phyloP scores from a whole-genome alignment of 768 basidiomycete genomes.

The Amanita muscaria region DNA sequence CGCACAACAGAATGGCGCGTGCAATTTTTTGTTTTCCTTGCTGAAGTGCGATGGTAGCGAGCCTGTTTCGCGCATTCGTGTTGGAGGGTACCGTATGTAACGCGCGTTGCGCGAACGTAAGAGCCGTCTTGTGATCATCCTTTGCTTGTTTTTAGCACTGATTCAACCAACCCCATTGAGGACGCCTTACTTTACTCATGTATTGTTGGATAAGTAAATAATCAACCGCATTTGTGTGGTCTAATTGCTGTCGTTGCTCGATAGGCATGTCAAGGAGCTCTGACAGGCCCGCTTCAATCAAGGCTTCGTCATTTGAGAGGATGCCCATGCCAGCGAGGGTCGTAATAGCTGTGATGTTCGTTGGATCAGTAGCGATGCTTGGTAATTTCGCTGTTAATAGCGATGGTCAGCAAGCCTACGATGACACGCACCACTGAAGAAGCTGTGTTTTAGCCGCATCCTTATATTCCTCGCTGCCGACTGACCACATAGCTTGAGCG shows the following conservation, averaged over 20 bases:
- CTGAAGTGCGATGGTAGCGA: conserved; percentile 50
- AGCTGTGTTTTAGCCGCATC: conserved; percentile 74
- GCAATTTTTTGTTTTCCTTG: conserved; percentile 32
- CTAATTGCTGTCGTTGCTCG: conserved; percentile 55
- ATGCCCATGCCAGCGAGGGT: conserved; percentile 87
- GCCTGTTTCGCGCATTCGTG: conserved; percentile 36
- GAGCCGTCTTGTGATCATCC: conserved; percentile 42
- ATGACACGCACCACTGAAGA: conserved; percentile 61
- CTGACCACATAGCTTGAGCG: conserved; percentile 80
- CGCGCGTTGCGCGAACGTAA: conserved; percentile 46
- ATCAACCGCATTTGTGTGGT: conserved; percentile 61
- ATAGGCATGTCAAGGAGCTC: conserved; percentile 67
- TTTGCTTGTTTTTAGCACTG: conserved; percentile 15
- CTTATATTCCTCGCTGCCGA: conserved; percentile 63
- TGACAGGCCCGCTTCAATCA: conserved; percentile 80
- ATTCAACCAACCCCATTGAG: background rate
- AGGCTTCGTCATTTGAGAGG: conserved; percentile 63
- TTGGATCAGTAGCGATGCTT: conserved; percentile 72
- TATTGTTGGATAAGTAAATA: conserved; percentile 67
- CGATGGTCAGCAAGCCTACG: background rate
- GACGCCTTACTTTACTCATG: conserved; percentile 57
- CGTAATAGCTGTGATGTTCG: conserved; percentile 75
- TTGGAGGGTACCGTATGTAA: conserved; percentile 49
- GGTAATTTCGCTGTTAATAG: conserved; percentile 1
- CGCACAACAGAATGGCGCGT: conserved; percentile 35